Evolutionary conservation across 768 basidiomycete species (phyloP).

Genomic region (Calvatia gigantea): DNA sequence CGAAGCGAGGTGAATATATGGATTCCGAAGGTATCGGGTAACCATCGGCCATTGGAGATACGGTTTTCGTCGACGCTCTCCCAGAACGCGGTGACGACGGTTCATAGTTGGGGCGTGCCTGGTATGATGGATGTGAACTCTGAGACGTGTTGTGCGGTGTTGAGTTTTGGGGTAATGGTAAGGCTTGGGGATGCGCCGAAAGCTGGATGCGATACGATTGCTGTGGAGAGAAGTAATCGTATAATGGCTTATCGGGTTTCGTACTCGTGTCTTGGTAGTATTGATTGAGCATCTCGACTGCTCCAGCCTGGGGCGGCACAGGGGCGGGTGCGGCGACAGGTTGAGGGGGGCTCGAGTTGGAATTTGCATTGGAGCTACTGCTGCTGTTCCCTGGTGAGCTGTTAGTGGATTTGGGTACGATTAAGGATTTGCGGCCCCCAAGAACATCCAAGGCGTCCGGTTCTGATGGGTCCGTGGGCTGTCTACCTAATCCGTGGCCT

Average conservation of each 20-base stretch:
- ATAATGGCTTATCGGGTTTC: constrained; percentile 16
- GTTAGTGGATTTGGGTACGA: constrained; percentile 25
- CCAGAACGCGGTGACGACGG: neutral
- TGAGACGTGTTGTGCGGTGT: neutral
- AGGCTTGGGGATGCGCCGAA: constrained; percentile 1
- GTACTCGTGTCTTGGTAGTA: constrained; percentile 19
- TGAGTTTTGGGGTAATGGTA: neutral
- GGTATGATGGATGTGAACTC: neutral
- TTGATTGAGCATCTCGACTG: constrained; percentile 21
- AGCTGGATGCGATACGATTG: neutral
- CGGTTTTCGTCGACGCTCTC: neutral
- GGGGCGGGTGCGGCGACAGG: constrained; percentile 23
- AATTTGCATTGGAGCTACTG: constrained; percentile 2
- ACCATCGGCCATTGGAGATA: neutral
- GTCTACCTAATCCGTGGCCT: constrained; percentile 1
- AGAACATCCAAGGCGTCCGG: constrained; percentile 36
- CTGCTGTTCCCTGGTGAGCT: constrained; percentile 22
- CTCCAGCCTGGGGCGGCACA: constrained; percentile 17
- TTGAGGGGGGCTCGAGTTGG: constrained; percentile 12
- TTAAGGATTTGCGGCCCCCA: constrained; percentile 33
- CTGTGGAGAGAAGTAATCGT: neutral
- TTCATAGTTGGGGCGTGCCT: constrained; percentile 1
- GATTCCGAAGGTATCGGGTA: neutral
- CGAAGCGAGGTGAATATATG: constrained; percentile 8
- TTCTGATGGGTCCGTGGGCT: constrained; percentile 14